A percentile compares a stretch with the other conserved stretches of the same genome.
Evolutionary conservation across 176 grass and related monocot species (phyloP).

Genomic region (Phoenix dactylifera): DNA sequence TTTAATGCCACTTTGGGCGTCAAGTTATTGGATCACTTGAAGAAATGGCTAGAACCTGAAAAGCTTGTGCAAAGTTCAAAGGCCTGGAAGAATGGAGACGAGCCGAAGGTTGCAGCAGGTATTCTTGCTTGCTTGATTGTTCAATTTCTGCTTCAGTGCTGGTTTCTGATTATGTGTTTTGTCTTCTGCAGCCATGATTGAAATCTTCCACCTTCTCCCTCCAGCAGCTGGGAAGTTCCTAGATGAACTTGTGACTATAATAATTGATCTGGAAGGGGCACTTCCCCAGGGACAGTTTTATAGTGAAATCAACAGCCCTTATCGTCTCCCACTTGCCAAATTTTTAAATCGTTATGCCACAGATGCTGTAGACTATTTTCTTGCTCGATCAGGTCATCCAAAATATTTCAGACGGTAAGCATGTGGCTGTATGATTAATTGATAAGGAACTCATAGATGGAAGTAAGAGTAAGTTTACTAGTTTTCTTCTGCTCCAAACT

Average conservation of each 20-base stretch:
- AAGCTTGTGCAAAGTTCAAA: conserved; percentile 89
- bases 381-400: conserved; percentile 61
- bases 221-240: conserved; percentile 84
- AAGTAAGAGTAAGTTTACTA: not conserved
- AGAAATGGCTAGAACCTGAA: conserved; percentile 97
- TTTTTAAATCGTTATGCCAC: conserved; percentile 85
- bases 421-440: not conserved
- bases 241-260: conserved; percentile 90
- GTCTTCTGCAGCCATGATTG: conserved; percentile 80
- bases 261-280: conserved; percentile 89
- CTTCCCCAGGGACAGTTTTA: conserved; percentile 90
- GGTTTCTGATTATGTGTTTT: conserved; percentile 11
- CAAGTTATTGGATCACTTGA: conserved; percentile 96
- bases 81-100: conserved; percentile 92
- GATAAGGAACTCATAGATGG: not conserved
- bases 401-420: conserved; percentile 93
- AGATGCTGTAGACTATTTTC: conserved; percentile 97
- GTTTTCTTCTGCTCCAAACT: too few species aligned
- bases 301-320: conserved; percentile 99
- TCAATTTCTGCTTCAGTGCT: not conserved
- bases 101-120: conserved; percentile 96
- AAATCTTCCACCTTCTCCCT: conserved; percentile 97
- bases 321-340: conserved; percentile 83
- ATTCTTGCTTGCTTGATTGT: not conserved
- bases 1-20: conserved; percentile 95